Evolutionary conservation across 1,139 yeast genomes (phyloP), one percentile per base, ranked within the genome.

Genomic region (Protomyces gravidus): DNA sequence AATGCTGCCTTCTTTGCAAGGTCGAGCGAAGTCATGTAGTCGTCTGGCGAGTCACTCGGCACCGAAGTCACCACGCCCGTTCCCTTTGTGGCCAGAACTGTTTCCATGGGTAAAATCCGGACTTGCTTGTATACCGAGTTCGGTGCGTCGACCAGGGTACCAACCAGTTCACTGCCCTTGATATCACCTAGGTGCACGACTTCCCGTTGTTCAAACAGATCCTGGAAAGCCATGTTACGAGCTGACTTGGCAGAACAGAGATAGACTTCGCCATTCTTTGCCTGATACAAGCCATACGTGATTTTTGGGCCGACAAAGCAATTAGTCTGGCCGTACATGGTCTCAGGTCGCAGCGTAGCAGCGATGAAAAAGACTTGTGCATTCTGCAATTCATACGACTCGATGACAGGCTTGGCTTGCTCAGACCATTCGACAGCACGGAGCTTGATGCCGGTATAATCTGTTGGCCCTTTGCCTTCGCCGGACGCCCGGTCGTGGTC

Each of bases 21-120:
- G 68, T 92, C 98, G 68, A 79, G 79, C 55, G 86, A 80, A 63
- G 97, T 94, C 74, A 90, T 83, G 71, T 71, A 92, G 78, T 92
- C 98, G 76, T 94, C 99, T 63, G 99, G 97, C 61, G 97, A 90
- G 74, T 90, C 97, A 15, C 96, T 86, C 65, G 98, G 98, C 65
- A 90, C 98, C 78, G 97, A 94, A 13, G 97, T 92, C 62, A 94
- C 98, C 48, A 92, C 97, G 77, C 97, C 98, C 56, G 98, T 94
- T 80, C 98, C 98, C 78, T 94, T 92, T 62, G 84, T 79, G 46
- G 96, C 95, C 72, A 92, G 79, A 62, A 94, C 92, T 39, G 97
- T 89, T 75, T 92, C 97, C 99, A 92, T 92, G 66, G 99, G 99
- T 68, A 92, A 80, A 62, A 94, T 86, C 69, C 94, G 81, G 67